These are phyloP conservation scores for Hapsidospora chrysogenum DNA, from an alignment of 495 filamentous ascomycete genomes.

Conservation along the genomic window DNA sequence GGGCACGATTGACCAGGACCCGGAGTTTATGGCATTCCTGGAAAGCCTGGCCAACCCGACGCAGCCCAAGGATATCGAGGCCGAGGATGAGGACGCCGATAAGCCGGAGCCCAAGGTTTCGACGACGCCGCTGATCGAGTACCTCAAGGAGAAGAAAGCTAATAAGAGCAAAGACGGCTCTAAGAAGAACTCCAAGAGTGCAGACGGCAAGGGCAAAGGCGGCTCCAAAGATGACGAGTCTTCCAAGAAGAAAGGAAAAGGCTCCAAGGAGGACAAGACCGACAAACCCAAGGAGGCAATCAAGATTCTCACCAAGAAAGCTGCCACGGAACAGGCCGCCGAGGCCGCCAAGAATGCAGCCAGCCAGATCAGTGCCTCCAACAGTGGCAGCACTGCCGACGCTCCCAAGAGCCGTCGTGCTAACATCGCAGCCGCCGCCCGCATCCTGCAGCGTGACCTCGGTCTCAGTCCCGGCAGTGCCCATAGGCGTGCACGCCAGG, in stretches of 20 bases:
- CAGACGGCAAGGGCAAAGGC: conserved; percentile 31
- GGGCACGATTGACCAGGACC: conserved; percentile 90
- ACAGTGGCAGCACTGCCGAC: conserved; percentile 4
- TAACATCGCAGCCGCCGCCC: conserved; percentile 57
- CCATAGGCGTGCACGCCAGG: conserved; percentile 32
- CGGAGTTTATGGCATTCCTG: conserved; percentile 85
- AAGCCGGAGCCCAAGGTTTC: conserved; percentile 49
- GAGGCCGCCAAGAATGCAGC: conserved; percentile 24
- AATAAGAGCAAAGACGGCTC: conserved; percentile 61
- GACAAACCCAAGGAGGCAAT: conserved; percentile 56
- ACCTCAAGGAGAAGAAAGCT: conserved; percentile 76
- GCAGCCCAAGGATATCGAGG: conserved; percentile 21
- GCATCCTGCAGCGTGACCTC: conserved; percentile 79
- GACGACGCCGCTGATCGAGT: conserved; percentile 81
- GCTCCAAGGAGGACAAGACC: conserved; percentile 37
- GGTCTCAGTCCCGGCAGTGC: conserved; percentile 54
- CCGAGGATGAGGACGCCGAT: conserved; percentile 30
- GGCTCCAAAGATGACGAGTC: conserved; percentile 28
- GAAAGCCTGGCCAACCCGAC: conserved; percentile 71
- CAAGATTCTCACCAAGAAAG: conserved; percentile 63
- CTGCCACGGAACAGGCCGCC: conserved; percentile 33
- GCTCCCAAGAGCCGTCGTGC: conserved; percentile 36
- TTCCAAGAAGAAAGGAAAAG: conserved; percentile 40
- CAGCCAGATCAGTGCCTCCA: conserved; percentile 14
- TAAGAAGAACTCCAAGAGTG: conserved; percentile 20